Conservation (phyloP, 2,329 filamentous ascomycete species). For the Epichloe sylvatica region DNA sequence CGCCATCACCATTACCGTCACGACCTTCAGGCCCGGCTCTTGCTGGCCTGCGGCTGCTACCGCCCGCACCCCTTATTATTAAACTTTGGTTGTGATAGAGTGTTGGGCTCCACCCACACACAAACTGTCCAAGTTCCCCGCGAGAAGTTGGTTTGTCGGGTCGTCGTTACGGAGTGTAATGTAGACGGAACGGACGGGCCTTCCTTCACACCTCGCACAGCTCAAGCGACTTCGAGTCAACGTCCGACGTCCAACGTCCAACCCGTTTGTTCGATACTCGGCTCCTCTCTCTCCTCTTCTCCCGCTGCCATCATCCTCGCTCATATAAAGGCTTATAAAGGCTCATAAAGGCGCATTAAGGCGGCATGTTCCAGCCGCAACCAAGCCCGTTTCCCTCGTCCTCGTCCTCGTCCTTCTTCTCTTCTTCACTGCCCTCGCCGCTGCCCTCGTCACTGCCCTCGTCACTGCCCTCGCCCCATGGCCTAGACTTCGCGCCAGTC, state of each 20-base stretch:
- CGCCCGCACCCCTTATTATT: not conserved
- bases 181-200: not conserved
- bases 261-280: too few relatives aligned
- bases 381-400: slow-evolving; percentile 29
- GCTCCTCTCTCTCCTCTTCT: not conserved
- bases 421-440: slow-evolving; percentile 10
- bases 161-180: not conserved
- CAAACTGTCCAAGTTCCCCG: not conserved
- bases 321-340: not conserved
- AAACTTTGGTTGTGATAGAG: not conserved
- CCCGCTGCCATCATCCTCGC: not conserved
- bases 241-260: not conserved
- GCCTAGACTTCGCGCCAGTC: slow-evolving; percentile 17
- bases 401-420: slow-evolving; percentile 24
- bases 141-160: not conserved
- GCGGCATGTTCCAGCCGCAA: slow-evolving; percentile 42
- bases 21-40: not conserved
- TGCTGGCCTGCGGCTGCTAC: slow-evolving; percentile 6
- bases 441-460: slow-evolving; percentile 1
- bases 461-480: slow-evolving; percentile 20
- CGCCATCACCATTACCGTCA: not conserved
- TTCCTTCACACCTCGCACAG: slow-evolving; percentile 1
- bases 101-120: slow-evolving; percentile 1
- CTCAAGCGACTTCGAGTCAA: not conserved
- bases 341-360: slow-evolving; percentile 6